Percentiles rank a stretch among this genome's conserved stretches.
Evolutionary conservation across 2,329 filamentous ascomycete species (phyloP).

Genomic region (Trichocomaceae sp.): DNA sequence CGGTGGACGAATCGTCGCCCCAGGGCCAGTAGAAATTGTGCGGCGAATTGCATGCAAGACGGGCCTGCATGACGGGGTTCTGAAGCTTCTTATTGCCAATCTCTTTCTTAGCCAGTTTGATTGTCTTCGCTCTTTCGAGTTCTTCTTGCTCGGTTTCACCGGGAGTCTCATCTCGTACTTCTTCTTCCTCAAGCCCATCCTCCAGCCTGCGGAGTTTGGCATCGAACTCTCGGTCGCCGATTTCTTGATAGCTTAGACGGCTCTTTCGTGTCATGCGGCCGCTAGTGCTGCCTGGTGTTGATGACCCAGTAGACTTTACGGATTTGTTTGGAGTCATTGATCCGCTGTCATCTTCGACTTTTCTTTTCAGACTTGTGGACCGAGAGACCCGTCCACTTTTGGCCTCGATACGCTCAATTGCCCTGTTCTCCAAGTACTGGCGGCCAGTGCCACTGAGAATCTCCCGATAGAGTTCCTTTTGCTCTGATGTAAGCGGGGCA

Average conservation of each 20-base stretch:
- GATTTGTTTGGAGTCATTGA: constrained; percentile 57
- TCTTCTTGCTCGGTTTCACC: constrained; percentile 53
- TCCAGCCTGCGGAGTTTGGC: constrained; percentile 50
- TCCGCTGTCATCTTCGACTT: constrained; percentile 36
- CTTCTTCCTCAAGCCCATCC: constrained; percentile 52
- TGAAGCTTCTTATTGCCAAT: constrained; percentile 87
- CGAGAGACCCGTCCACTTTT: constrained; percentile 26
- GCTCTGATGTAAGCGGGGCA: constrained; percentile 82
- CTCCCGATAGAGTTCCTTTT: constrained; percentile 82
- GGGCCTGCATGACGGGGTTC: constrained; percentile 86
- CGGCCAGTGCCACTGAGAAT: constrained; percentile 71
- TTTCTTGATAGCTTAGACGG: constrained; percentile 55
- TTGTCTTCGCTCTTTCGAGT: constrained; percentile 28
- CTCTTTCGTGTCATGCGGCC: constrained; percentile 47
- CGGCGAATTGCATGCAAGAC: constrained; percentile 85
- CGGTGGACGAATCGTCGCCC: constrained; percentile 51
- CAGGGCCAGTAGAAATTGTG: constrained; percentile 98
- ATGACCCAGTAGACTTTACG: constrained; percentile 64
- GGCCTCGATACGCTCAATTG: constrained; percentile 42
- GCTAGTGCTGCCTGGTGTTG: constrained; percentile 57
- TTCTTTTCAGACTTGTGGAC: constrained; percentile 53
- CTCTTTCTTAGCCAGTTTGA: constrained; percentile 64
- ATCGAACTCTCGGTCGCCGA: constrained; percentile 83
- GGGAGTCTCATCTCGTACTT: constrained; percentile 36
- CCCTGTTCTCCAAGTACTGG: constrained; percentile 45